phyloP scores from a whole-genome alignment of 495 filamentous ascomycete genomes.

The Hyaloscypha hepaticicola region DNA sequence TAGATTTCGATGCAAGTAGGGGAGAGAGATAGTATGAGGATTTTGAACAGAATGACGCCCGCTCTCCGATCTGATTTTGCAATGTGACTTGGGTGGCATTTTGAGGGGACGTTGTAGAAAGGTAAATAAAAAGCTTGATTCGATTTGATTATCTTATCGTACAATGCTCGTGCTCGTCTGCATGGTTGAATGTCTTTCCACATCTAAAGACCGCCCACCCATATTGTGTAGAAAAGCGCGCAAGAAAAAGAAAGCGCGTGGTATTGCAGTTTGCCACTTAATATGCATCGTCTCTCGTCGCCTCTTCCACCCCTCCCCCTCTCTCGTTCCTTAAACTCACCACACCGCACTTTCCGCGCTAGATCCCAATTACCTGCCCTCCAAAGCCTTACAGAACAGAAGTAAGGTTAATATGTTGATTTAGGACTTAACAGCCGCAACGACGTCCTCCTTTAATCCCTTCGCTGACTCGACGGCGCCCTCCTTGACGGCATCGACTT shows the following conservation, averaged over 20 bases:
- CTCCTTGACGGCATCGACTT: slow-evolving; percentile 38
- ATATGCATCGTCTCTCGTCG: neutral
- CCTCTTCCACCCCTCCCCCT: neutral
- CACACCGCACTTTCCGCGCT: neutral
- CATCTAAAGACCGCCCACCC: neutral
- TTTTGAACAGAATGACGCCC: too few species aligned
- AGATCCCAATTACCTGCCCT: neutral
- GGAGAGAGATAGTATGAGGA: neutral
- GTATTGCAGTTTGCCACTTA: slow-evolving; percentile 17
- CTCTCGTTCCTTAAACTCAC: neutral
- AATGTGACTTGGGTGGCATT: too few species aligned
- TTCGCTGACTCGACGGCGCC: slow-evolving; percentile 42
- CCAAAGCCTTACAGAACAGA: neutral
- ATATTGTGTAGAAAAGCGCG: neutral
- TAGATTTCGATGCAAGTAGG: too few species aligned
- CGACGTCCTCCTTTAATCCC: slow-evolving; percentile 44
- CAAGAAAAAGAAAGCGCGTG: slow-evolving; percentile 38
- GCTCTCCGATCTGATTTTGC: too few species aligned
- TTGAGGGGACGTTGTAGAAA: too few species aligned
- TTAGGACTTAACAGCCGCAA: slow-evolving; percentile 41
- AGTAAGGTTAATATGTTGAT: neutral
- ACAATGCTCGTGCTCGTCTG: neutral
- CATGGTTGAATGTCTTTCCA: neutral
- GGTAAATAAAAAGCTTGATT: neutral
- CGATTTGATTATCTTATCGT: neutral